phyloP scores from a whole-genome alignment of 176 grass and related monocot genomes.

The Avena eriantha region DNA sequence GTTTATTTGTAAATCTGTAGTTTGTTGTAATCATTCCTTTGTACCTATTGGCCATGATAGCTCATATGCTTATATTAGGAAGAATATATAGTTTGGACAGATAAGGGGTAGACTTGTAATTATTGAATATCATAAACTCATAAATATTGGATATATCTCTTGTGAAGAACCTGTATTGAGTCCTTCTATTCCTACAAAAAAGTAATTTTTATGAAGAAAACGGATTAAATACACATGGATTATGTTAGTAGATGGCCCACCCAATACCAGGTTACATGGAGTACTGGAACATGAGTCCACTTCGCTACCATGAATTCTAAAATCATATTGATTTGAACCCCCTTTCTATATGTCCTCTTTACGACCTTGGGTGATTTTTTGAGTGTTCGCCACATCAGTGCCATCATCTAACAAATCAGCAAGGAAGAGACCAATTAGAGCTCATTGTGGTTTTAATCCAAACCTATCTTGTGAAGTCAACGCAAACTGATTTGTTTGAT shows the following conservation, averaged over 20 bases:
- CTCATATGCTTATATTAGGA: conserved; percentile 5
- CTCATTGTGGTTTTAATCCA: neutral
- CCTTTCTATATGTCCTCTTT: neutral
- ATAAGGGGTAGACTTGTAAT: no score
- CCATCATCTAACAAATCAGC: neutral
- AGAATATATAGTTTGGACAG: neutral
- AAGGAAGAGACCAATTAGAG: neutral
- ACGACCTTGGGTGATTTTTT: neutral
- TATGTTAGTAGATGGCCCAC: neutral
- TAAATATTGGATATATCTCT: neutral
- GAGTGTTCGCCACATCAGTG: neutral
- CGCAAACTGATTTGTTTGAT: neutral
- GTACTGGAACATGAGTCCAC: neutral
- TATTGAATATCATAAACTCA: neutral
- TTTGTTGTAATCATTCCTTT: neutral
- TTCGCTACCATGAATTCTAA: neutral
- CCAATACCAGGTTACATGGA: neutral
- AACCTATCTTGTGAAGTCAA: neutral
- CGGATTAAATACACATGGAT: neutral
- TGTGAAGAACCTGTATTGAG: conserved; percentile 12
- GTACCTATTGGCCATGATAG: neutral
- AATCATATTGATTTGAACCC: neutral
- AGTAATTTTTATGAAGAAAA: neutral
- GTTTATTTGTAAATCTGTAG: neutral
- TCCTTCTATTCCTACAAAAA: conserved; percentile 17